These are phyloP conservation scores for Durotheca rogersii DNA, from an alignment of 495 filamentous ascomycete genomes.

Conservation along the genomic window DNA sequence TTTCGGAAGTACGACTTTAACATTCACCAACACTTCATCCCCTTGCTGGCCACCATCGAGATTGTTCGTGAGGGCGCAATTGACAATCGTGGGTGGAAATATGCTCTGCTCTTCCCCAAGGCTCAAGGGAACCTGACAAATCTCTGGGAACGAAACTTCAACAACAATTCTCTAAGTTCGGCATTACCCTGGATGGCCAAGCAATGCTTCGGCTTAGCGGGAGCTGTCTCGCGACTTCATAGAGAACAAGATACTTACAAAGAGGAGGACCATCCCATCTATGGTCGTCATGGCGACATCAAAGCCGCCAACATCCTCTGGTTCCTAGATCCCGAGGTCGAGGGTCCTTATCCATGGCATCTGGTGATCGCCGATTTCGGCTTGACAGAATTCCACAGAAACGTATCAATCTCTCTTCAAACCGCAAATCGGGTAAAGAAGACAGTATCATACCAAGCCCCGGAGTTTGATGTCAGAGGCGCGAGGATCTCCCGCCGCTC, in stretches of 20 bases:
- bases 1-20: constrained; percentile 10
- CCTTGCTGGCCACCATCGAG: constrained; percentile 14
- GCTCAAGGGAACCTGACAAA: constrained; percentile 11
- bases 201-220: constrained; percentile 11
- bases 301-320: constrained; percentile 21
- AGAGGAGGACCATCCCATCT: constrained; percentile 7
- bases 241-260: constrained; percentile 4
- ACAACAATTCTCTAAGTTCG: not conserved
- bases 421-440: constrained; percentile 12
- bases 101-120: constrained; percentile 17
- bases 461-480: constrained; percentile 8
- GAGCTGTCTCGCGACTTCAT: constrained; percentile 12
- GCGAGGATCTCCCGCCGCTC: constrained; percentile 17
- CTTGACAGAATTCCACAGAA: constrained; percentile 11
- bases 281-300: constrained; percentile 22
- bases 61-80: not conserved
- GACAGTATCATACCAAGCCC: constrained; percentile 16
- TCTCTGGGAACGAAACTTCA: constrained; percentile 9
- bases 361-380: constrained; percentile 17
- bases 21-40: constrained; percentile 14
- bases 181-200: constrained; percentile 11
- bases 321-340: constrained; percentile 6
- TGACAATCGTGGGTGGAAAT: no score
- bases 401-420: constrained; percentile 5
- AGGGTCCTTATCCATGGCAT: constrained; percentile 5